Evolutionary conservation across 2,329 filamentous ascomycete species (phyloP).

Genomic region (Aspergillus sp.): DNA sequence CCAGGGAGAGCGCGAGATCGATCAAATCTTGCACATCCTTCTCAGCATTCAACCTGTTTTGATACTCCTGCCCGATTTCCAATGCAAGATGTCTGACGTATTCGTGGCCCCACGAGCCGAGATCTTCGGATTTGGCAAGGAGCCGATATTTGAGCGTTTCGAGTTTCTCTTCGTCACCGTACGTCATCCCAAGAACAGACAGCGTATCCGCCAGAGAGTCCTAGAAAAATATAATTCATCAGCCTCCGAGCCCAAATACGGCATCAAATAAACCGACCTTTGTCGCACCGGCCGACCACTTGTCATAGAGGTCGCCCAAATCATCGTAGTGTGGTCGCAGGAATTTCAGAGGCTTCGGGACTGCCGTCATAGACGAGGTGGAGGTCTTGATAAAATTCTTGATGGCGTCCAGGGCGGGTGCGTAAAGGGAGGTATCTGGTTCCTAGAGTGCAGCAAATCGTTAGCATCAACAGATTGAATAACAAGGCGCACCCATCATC

Average conservation of each 20-base stretch:
- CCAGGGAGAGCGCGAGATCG: conserved; percentile 77
- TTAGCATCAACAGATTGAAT: conserved; percentile 25
- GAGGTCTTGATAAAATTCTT: conserved; percentile 99
- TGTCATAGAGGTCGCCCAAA: conserved; percentile 81
- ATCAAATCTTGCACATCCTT: conserved; percentile 80
- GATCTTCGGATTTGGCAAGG: conserved; percentile 84
- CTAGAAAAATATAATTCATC: conserved; percentile 32
- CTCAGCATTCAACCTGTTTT: conserved; percentile 80
- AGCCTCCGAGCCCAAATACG: conserved; percentile 10
- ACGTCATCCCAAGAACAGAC: conserved; percentile 98
- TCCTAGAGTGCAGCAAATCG: conserved; percentile 58
- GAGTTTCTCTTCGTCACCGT: conserved; percentile 91
- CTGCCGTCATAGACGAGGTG: conserved; percentile 98
- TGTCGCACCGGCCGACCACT: conserved; percentile 80
- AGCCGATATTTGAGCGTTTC: conserved; percentile 96
- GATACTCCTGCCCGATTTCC: conserved; percentile 93
- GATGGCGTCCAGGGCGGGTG: conserved; percentile 89
- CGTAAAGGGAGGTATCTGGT: conserved; percentile 82
- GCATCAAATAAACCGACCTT: conserved; percentile 59
- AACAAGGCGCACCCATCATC: conserved; percentile 19
- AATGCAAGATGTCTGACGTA: conserved; percentile 94
- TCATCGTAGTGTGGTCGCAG: conserved; percentile 93
- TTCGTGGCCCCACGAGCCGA: conserved; percentile 97
- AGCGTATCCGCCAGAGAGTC: conserved; percentile 86
- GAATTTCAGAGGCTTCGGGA: conserved; percentile 98